Evolutionary conservation across 176 grass and related monocot genomes (phyloP), one percentile per base, ranked within the genome.

Genomic region (Elaeis guineensis): DNA sequence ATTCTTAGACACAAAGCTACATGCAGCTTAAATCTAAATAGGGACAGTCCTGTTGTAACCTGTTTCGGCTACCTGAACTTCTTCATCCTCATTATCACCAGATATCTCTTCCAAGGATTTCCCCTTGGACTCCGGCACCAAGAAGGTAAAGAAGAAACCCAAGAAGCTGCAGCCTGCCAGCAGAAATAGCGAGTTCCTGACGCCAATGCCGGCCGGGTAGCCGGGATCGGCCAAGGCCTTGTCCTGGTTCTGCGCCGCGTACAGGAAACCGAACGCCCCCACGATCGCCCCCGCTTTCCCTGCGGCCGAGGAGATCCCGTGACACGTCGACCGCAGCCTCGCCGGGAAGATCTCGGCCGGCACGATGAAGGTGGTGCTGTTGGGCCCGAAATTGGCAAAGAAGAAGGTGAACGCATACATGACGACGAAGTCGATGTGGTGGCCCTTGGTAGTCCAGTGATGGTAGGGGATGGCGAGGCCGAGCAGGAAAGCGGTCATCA

Each of bases 351-450:
- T 82, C 79, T 90, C 87, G 1, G 89, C 89, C 12, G 89, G 89
- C 25, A 89, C 64, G 66, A 95, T 82, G 75, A 95, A 95, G 2
- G 89, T 89, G 3, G 89, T 94, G 0, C 67, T 58, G 70, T 94
- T 94, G 3, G 89, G 84, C 49, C 89, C 89, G 63, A 95, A 95
- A 76, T 89, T 95, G 44, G 89, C 89, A 62, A 95, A 95, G 72
- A 95, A 89, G 79, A 90, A 90, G 22, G 87, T 86, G 58, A 90
- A 44, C 0, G 55, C 79, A 57, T 90, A 90, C 65, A 83, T 59
- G 48, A 86, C 14, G 21, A 79, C 44, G 54, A 90, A 90, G 49
- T 61, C 79, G 19, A 66, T 28, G 19, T 83, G 83, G 51, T 91
- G 19, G 8, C 76, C 83, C 0, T 79, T 0, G 29, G 69, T 67